A percentile compares a stretch with the other conserved stretches of the same genome.
Conservation (phyloP, 768 basidiomycete species). For the Paxillus ammoniavirescens region DNA sequence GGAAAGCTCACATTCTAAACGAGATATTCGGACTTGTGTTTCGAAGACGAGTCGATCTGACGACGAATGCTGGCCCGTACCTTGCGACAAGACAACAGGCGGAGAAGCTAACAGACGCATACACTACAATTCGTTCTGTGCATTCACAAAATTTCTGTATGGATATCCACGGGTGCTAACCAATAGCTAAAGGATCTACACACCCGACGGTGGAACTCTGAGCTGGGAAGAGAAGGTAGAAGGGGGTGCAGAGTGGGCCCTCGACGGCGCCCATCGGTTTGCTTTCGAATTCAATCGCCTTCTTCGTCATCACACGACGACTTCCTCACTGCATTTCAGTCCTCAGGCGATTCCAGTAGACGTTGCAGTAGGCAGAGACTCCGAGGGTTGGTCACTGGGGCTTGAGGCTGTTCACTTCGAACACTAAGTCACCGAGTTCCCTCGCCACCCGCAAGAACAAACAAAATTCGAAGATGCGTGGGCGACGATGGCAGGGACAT, state of each 20-base stretch:
- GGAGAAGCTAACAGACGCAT: too few species aligned
- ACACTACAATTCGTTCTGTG: too few species aligned
- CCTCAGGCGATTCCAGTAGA: slow-evolving; percentile 15
- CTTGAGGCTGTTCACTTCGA: slow-evolving; percentile 14
- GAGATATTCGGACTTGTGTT: slow-evolving; percentile 7
- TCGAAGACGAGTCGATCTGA: background rate
- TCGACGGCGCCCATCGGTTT: slow-evolving; percentile 14
- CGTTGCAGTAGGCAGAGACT: background rate
- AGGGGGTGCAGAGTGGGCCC: too few species aligned
- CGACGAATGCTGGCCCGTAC: background rate
- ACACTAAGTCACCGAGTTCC: background rate
- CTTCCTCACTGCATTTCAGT: slow-evolving; percentile 4
- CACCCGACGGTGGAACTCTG: too few species aligned
- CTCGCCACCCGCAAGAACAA: background rate
- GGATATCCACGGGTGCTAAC: slow-evolving; percentile 1
- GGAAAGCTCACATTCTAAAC: slow-evolving; percentile 1
- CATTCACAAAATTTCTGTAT: background rate
- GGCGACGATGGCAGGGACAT: slow-evolving; percentile 16
- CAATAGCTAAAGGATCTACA: too few species aligned
- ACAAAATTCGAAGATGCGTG: background rate
- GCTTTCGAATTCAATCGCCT: slow-evolving; percentile 8
- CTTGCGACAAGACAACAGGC: background rate
- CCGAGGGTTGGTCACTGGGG: slow-evolving; percentile 3
- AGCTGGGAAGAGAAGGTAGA: too few species aligned
- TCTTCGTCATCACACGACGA: slow-evolving; percentile 10